Evolutionary conservation across 305 asterid genomes (phyloP).

Genomic region (Ruellia speciosa): DNA sequence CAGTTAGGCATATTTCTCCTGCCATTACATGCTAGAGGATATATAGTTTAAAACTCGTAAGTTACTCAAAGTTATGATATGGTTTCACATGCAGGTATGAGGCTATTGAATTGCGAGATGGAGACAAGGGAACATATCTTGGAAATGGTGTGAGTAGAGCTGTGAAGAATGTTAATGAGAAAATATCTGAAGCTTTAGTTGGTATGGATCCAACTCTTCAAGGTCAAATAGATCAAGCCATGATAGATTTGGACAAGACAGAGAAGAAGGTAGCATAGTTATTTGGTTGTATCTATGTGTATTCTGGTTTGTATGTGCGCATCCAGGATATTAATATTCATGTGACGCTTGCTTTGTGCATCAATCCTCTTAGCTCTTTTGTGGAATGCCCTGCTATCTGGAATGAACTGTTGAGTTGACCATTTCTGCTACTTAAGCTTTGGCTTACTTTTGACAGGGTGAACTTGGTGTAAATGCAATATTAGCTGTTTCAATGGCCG

Average conservation of each 20-base stretch:
- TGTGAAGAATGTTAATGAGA: slow-evolving; percentile 80
- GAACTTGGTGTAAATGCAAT: slow-evolving; percentile 97
- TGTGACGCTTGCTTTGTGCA: neutral
- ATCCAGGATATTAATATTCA: neutral
- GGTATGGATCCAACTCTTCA: slow-evolving; percentile 99
- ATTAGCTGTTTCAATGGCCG: slow-evolving; percentile 96
- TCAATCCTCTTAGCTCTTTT: neutral
- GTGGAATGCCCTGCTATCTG: slow-evolving; percentile 11
- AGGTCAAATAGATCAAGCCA: slow-evolving; percentile 91
- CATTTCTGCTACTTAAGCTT: slow-evolving; percentile 18
- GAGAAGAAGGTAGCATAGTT: slow-evolving; percentile 66
- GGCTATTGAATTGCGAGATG: slow-evolving; percentile 92
- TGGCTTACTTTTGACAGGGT: slow-evolving; percentile 40
- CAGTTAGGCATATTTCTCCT: slow-evolving; percentile 7
- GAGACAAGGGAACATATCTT: slow-evolving; percentile 82
- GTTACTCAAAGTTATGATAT: slow-evolving; percentile 12
- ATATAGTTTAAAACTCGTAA: neutral
- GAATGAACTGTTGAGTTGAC: slow-evolving; percentile 1
- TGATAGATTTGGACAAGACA: slow-evolving; percentile 97
- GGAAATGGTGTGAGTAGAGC: slow-evolving; percentile 94
- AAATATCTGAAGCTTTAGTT: slow-evolving; percentile 88
- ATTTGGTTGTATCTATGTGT: slow-evolving; percentile 11
- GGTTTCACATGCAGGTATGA: slow-evolving; percentile 54
- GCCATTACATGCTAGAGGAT: slow-evolving; percentile 14
- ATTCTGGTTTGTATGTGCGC: neutral